phyloP scores from a whole-genome alignment of 2,329 filamentous ascomycete genomes.

The Parafenestella ontariensis region DNA sequence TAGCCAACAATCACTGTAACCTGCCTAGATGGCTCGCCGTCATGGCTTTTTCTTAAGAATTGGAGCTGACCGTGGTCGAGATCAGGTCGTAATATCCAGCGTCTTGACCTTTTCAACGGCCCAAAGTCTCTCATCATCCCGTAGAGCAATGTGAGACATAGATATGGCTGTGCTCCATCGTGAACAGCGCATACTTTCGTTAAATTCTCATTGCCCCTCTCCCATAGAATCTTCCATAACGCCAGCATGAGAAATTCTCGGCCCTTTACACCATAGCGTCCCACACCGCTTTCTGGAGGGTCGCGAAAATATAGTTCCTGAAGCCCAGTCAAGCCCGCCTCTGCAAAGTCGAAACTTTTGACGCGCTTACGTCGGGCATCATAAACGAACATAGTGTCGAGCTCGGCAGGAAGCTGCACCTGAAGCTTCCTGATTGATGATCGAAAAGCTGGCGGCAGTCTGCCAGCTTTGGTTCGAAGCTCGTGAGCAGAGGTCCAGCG shows the following conservation, averaged over 20 bases:
- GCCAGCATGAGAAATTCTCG: slow-evolving; percentile 13
- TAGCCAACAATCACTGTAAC: slow-evolving; percentile 8
- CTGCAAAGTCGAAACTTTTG: slow-evolving; percentile 11
- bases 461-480: slow-evolving; percentile 1
- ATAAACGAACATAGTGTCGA: background rate
- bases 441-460: background rate
- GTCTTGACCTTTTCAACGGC: slow-evolving; percentile 3
- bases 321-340: slow-evolving; percentile 17
- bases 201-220: slow-evolving; percentile 12
- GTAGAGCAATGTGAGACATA: slow-evolving; percentile 4
- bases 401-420: background rate
- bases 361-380: slow-evolving; percentile 7
- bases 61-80: slow-evolving; percentile 13
- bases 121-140: slow-evolving; percentile 7
- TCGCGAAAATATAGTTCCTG: slow-evolving; percentile 24
- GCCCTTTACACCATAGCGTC: background rate
- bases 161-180: slow-evolving; percentile 8
- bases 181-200: slow-evolving; percentile 24
- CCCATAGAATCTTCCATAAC: slow-evolving; percentile 21
- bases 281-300: background rate
- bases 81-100: slow-evolving; percentile 10
- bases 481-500: slow-evolving; percentile 5
- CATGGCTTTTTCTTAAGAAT: slow-evolving; percentile 5
- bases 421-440: slow-evolving; percentile 18
- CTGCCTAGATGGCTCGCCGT: slow-evolving; percentile 2